A percentile compares a stretch with the other conserved stretches of the same genome.
Conservation (phyloP, 2,329 filamentous ascomycete species). For the Scedosporium boydii region DNA sequence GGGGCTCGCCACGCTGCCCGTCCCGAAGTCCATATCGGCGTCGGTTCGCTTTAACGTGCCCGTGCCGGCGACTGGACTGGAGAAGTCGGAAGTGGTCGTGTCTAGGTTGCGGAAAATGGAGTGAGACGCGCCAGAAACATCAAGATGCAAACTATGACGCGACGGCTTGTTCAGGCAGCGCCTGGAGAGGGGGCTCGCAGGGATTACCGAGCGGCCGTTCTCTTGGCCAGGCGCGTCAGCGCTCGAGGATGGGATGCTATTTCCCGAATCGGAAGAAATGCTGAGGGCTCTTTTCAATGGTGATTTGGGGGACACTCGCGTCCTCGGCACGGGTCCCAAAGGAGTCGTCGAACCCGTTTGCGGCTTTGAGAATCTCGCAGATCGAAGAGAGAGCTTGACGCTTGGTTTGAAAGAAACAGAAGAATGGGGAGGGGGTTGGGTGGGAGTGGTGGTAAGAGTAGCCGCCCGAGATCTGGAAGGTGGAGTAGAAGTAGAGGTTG, state of each 20-base stretch:
- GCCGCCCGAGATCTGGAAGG: not conserved
- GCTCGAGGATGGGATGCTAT: constrained; percentile 39
- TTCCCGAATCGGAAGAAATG: constrained; percentile 61
- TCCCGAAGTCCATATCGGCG: constrained; percentile 79
- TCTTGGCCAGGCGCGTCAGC: constrained; percentile 26
- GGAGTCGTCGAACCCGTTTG: constrained; percentile 31
- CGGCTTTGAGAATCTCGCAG: constrained; percentile 50
- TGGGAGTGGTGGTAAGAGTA: constrained; percentile 11
- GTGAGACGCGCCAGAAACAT: constrained; percentile 43
- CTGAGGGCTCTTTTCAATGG: constrained; percentile 70
- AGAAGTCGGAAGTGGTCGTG: not conserved
- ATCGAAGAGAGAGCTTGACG: constrained; percentile 56
- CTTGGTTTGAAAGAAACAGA: constrained; percentile 30
- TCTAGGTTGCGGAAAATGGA: constrained; percentile 2
- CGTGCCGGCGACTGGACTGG: constrained; percentile 52
- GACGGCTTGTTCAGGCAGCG: constrained; percentile 37
- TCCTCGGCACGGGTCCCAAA: constrained; percentile 46
- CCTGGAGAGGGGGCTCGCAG: constrained; percentile 30
- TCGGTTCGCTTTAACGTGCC: constrained; percentile 91
- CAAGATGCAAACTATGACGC: constrained; percentile 48
- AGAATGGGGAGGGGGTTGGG: constrained; percentile 12
- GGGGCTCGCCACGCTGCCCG: constrained; percentile 68
- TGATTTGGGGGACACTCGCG: constrained; percentile 67
- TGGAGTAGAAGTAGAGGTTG: not conserved
- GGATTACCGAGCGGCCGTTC: constrained; percentile 21